phyloP scores from a whole-genome alignment of 345 rosid species.

The Eucalyptus urophylla region DNA sequence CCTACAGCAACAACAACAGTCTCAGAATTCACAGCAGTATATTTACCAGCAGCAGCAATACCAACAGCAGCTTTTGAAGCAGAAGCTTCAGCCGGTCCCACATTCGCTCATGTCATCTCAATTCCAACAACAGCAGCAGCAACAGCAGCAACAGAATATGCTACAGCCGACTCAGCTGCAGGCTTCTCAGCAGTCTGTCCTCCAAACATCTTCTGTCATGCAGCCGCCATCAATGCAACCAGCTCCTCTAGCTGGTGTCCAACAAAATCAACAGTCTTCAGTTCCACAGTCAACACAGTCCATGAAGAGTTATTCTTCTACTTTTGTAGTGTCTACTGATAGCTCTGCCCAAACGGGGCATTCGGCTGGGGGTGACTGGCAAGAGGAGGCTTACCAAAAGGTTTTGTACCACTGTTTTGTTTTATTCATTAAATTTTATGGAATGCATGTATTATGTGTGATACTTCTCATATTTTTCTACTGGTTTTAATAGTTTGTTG shows the following conservation, averaged over 20 bases:
- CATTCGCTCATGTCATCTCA: slow-evolving; percentile 55
- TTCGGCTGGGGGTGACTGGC: slow-evolving; percentile 73
- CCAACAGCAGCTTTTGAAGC: slow-evolving; percentile 57
- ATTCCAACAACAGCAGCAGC: slow-evolving; percentile 35
- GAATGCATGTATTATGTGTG: background rate
- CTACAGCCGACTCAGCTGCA: slow-evolving; percentile 62
- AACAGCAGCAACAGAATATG: slow-evolving; percentile 34
- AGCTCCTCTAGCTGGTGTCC: slow-evolving; percentile 40
- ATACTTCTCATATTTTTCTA: background rate
- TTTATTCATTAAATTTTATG: background rate
- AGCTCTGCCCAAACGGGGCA: slow-evolving; percentile 54
- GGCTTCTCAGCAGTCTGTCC: slow-evolving; percentile 59
- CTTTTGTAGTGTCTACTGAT: slow-evolving; percentile 62
- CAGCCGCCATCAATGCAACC: slow-evolving; percentile 56
- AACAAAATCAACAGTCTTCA: slow-evolving; percentile 28
- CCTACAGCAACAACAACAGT: slow-evolving; percentile 57
- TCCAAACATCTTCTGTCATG: slow-evolving; percentile 54
- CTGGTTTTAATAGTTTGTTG: background rate
- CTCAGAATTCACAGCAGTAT: slow-evolving; percentile 49
- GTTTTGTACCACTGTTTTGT: slow-evolving; percentile 10
- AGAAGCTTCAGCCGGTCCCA: slow-evolving; percentile 48
- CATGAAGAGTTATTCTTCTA: background rate
- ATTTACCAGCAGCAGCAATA: slow-evolving; percentile 43
- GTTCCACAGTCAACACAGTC: too few species aligned
- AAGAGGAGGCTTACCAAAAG: slow-evolving; percentile 86